Conservation (phyloP, 345 rosid species). For the Garcia nutans region DNA sequence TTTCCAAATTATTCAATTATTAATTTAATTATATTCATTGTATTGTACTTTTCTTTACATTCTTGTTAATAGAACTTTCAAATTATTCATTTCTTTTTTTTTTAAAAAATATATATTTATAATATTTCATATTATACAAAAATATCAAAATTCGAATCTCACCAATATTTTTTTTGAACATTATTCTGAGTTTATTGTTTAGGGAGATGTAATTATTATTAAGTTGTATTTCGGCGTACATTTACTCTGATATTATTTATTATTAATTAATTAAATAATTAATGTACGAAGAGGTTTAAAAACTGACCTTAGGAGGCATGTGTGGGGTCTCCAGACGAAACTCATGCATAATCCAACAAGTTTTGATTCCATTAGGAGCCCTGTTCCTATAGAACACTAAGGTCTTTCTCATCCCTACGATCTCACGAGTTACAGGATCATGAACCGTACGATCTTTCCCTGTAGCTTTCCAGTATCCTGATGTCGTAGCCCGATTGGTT, state of each 20-base stretch:
- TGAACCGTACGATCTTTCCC: slow-evolving; percentile 90
- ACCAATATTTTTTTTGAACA: too few species aligned
- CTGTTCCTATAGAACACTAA: slow-evolving; percentile 83
- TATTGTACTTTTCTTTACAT: neutral
- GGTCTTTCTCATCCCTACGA: slow-evolving; percentile 98
- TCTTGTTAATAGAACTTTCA: neutral
- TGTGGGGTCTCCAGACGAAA: slow-evolving; percentile 90
- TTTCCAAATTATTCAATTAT: neutral
- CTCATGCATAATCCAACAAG: slow-evolving; percentile 99
- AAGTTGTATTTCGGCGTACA: too few species aligned
- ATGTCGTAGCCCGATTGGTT: slow-evolving; percentile 74
- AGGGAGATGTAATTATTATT: too few species aligned
- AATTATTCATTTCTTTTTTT: too few species aligned
- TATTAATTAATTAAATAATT: too few species aligned
- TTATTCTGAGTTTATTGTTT: too few species aligned
- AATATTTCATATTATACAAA: too few species aligned
- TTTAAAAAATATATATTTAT: too few species aligned
- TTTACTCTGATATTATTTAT: too few species aligned
- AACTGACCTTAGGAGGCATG: slow-evolving; percentile 84
- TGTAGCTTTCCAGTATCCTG: slow-evolving; percentile 98
- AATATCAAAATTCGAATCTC: too few species aligned
- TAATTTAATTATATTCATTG: neutral
- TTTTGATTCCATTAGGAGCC: slow-evolving; percentile 94
- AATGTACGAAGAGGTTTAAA: neutral
- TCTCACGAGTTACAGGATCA: slow-evolving; percentile 54